Evolutionary conservation across 2,329 filamentous ascomycete genomes (phyloP).

Genomic region (Fusarium metavorans): DNA sequence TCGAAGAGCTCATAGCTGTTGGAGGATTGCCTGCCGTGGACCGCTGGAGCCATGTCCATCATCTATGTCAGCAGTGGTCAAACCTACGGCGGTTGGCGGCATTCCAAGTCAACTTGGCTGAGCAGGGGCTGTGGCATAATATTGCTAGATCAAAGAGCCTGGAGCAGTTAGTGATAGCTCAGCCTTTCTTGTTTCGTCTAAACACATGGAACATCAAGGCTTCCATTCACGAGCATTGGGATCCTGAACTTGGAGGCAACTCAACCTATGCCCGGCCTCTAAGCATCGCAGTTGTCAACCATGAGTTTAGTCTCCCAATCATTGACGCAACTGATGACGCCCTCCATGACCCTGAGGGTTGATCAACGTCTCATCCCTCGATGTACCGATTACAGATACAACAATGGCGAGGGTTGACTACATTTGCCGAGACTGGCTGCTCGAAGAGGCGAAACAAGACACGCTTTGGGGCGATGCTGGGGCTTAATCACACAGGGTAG

Average conservation of each 20-base stretch:
- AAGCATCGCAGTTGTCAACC: constrained; percentile 22
- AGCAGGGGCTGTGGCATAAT: constrained; percentile 27
- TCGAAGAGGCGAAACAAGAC: constrained; percentile 21
- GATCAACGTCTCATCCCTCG: constrained; percentile 3
- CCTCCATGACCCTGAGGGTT: constrained; percentile 16
- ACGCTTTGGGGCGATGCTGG: constrained; percentile 16
- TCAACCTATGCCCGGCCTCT: constrained; percentile 21
- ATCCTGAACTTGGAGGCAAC: constrained; percentile 16
- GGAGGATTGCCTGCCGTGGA: constrained; percentile 15
- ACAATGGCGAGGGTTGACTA: constrained; percentile 10
- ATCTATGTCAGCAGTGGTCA: constrained; percentile 21
- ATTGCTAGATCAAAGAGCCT: constrained; percentile 15
- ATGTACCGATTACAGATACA: constrained; percentile 12
- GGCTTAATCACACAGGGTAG: background rate
- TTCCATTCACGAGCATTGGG: constrained; percentile 18
- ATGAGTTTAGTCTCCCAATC: constrained; percentile 24
- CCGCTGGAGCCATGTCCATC: constrained; percentile 10
- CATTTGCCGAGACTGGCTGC: constrained; percentile 29
- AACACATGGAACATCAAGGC: constrained; percentile 31
- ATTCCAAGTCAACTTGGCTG: constrained; percentile 27
- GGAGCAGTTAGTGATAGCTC: constrained; percentile 11
- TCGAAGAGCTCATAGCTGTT: constrained; percentile 24
- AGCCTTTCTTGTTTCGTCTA: constrained; percentile 17
- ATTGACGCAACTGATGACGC: background rate
- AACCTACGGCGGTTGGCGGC: constrained; percentile 25